Evolutionary conservation across 306 rosid species (phyloP).

Genomic region (Vicia sativa): DNA sequence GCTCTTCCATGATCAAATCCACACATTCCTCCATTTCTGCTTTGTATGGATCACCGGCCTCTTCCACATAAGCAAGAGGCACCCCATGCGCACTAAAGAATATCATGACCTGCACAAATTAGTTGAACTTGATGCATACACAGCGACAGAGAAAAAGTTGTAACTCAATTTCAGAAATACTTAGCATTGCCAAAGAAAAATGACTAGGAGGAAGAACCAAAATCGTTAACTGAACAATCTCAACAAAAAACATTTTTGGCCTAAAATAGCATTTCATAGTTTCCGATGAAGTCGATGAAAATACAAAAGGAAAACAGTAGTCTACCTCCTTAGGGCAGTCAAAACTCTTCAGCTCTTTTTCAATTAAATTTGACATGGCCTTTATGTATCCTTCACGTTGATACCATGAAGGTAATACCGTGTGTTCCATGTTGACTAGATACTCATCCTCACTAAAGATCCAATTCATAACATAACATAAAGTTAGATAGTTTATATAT

Average conservation of each 20-base stretch:
- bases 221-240: neutral
- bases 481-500: slow-evolving; percentile 15
- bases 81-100: slow-evolving; percentile 98
- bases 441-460: slow-evolving; percentile 86
- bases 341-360: slow-evolving; percentile 69
- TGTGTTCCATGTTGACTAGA: slow-evolving; percentile 96
- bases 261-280: neutral
- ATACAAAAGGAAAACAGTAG: neutral
- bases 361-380: slow-evolving; percentile 92
- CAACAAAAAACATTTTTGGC: neutral
- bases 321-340: slow-evolving; percentile 66
- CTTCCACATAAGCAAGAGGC: slow-evolving; percentile 97
- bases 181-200: neutral
- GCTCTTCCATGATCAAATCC: slow-evolving; percentile 89
- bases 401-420: slow-evolving; percentile 97
- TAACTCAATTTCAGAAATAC: slow-evolving; percentile 20
- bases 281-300: slow-evolving; percentile 6
- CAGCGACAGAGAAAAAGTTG: slow-evolving; percentile 15
- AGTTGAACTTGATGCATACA: neutral
- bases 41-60: slow-evolving; percentile 98
- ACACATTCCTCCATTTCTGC: slow-evolving; percentile 98
- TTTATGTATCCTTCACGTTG: slow-evolving; percentile 97
- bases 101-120: slow-evolving; percentile 68
- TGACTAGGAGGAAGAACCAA: neutral
- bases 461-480: slow-evolving; percentile 32